Percentiles rank a stretch among this genome's conserved stretches.
phyloP scores from a whole-genome alignment of 805 yeast species.

The Isabelozyma rhagii region DNA sequence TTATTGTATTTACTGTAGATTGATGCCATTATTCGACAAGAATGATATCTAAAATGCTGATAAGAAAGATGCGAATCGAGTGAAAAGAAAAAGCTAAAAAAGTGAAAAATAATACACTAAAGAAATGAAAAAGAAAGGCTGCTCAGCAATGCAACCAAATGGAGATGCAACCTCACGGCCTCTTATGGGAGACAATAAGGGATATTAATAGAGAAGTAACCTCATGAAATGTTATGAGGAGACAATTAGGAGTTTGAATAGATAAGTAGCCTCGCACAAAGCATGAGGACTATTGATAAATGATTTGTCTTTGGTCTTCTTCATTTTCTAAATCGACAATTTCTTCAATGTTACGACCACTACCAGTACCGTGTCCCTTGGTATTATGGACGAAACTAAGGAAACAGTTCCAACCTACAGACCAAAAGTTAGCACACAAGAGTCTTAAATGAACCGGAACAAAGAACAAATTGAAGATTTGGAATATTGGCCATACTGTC shows the following conservation, averaged over 20 bases:
- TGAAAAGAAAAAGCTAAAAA: background rate
- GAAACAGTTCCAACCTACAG: constrained; percentile 42
- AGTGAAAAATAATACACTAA: background rate
- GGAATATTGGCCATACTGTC: constrained; percentile 43
- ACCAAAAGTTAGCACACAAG: constrained; percentile 35
- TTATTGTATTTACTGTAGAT: constrained; percentile 20
- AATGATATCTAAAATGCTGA: background rate
- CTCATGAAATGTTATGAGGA: no score
- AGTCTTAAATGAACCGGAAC: constrained; percentile 39
- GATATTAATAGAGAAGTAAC: no score
- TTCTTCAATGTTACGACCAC: constrained; percentile 34
- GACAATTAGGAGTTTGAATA: no score
- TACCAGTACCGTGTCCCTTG: constrained; percentile 35
- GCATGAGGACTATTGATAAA: constrained; percentile 12
- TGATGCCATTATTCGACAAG: constrained; percentile 10
- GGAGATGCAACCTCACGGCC: background rate
- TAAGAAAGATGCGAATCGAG: background rate
- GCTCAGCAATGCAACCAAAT: no score
- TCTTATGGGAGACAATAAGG: no score
- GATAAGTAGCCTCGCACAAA: no score
- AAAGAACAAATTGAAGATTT: constrained; percentile 32
- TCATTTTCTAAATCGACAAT: constrained; percentile 37
- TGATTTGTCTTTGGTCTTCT: constrained; percentile 33
- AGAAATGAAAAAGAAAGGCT: background rate
- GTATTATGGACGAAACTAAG: constrained; percentile 49